These are phyloP conservation scores for Microbotryum violaceum DNA, from an alignment of 1,284 basidiomycete genomes.

Conservation along the genomic window DNA sequence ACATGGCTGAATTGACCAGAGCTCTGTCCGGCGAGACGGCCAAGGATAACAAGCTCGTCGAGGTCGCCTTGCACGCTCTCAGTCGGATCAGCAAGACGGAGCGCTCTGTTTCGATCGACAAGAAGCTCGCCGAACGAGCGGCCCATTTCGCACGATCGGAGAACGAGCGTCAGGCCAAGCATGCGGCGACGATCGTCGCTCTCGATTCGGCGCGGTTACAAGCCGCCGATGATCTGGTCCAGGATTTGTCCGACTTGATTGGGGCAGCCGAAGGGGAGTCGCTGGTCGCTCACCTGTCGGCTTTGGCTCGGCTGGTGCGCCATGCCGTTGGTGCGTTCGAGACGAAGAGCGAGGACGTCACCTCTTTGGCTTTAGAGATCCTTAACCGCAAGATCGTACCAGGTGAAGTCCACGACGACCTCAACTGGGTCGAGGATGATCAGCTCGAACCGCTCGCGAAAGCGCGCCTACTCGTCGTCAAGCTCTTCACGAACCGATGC, in stretches of 20 bases:
- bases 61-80: conserved; percentile 66
- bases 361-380: conserved; percentile 62
- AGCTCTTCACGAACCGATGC: conserved; percentile 69
- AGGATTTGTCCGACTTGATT: conserved; percentile 59
- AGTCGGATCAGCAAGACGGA: conserved; percentile 59
- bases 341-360: conserved; percentile 62
- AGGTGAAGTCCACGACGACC: conserved; percentile 49
- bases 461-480: conserved; percentile 66
- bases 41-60: conserved; percentile 50
- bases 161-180: conserved; percentile 70
- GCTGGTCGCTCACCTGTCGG: conserved; percentile 61
- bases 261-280: conserved; percentile 49
- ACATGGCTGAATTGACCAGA: conserved; percentile 66
- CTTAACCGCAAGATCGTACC: conserved; percentile 55
- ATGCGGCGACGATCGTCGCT: conserved; percentile 70
- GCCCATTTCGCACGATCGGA: conserved; percentile 55
- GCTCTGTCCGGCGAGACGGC: conserved; percentile 51
- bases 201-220: conserved; percentile 45
- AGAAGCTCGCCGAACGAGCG: conserved; percentile 59
- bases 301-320: conserved; percentile 66
- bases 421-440: conserved; percentile 62
- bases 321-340: conserved; percentile 62
- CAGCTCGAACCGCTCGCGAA: conserved; percentile 50
- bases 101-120: conserved; percentile 54
- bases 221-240: conserved; percentile 52